These are phyloP conservation scores for Alternaria solani DNA, from an alignment of 2,329 filamentous ascomycete genomes.

Conservation along the genomic window DNA sequence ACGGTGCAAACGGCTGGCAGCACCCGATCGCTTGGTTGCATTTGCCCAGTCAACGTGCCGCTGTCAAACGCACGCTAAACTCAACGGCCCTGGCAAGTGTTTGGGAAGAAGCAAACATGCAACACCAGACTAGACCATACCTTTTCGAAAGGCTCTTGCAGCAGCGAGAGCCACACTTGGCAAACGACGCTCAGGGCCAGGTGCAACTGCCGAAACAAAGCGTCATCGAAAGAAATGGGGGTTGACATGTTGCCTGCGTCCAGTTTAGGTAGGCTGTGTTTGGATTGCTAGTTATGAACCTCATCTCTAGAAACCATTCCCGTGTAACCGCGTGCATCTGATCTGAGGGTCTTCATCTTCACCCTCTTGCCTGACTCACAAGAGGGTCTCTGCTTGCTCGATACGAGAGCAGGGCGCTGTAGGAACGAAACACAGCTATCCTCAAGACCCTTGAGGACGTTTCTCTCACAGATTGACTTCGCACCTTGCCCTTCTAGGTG, in stretches of 20 bases:
- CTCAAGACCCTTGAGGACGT: not conserved
- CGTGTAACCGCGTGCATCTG: not conserved
- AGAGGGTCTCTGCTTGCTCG: not conserved
- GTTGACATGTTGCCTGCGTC: slow-evolving; percentile 1
- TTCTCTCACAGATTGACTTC: not conserved
- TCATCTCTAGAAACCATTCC: not conserved
- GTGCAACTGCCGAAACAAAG: not conserved
- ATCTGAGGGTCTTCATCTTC: not conserved
- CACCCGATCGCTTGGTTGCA: not conserved
- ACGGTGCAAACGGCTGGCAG: slow-evolving; percentile 8
- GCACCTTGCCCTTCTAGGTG: not conserved
- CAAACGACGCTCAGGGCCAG: slow-evolving; percentile 22
- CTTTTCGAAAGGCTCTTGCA: slow-evolving; percentile 26
- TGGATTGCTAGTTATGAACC: not conserved
- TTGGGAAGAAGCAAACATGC: slow-evolving; percentile 9
- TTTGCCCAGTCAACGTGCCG: slow-evolving; percentile 3
- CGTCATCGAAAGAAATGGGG: slow-evolving; percentile 17
- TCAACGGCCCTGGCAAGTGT: slow-evolving; percentile 6
- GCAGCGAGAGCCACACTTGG: slow-evolving; percentile 31
- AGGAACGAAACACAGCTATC: not conserved
- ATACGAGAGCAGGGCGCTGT: not conserved
- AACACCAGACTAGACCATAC: slow-evolving; percentile 14
- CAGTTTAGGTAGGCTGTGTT: not conserved
- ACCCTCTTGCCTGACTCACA: not conserved
- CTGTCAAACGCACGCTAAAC: slow-evolving; percentile 8